phyloP scores from a whole-genome alignment of 306 rosid species.

The Quercus glauca region DNA sequence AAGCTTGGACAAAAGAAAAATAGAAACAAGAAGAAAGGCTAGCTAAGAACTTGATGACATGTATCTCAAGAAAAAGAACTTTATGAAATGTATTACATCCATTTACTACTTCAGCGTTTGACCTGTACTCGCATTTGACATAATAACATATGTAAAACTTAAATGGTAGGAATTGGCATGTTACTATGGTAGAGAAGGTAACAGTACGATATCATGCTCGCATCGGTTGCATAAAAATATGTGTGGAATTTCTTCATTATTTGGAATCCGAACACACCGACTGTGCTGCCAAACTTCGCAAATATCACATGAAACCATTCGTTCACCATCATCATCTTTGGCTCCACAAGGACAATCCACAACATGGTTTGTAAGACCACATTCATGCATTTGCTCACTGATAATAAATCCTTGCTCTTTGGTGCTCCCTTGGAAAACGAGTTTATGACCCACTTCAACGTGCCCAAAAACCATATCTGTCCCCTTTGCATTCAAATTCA shows the following conservation, averaged over 20 bases:
- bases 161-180: neutral
- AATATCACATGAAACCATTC: slow-evolving; percentile 77
- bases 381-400: slow-evolving; percentile 34
- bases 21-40: too few relatives aligned
- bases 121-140: neutral
- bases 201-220: slow-evolving; percentile 61
- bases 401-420: slow-evolving; percentile 13
- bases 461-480: slow-evolving; percentile 46
- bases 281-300: slow-evolving; percentile 89
- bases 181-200: slow-evolving; percentile 47
- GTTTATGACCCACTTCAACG: slow-evolving; percentile 57
- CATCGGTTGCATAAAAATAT: slow-evolving; percentile 76
- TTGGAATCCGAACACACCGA: slow-evolving; percentile 64
- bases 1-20: too few relatives aligned
- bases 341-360: slow-evolving; percentile 79
- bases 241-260: slow-evolving; percentile 61
- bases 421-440: slow-evolving; percentile 48
- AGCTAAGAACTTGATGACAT: too few relatives aligned
- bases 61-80: too few relatives aligned
- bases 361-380: slow-evolving; percentile 27
- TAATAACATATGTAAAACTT: neutral
- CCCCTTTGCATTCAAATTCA: slow-evolving; percentile 43
- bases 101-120: neutral
- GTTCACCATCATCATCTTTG: slow-evolving; percentile 83
- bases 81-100: neutral